phyloP scores from a whole-genome alignment of 495 filamentous ascomycete species.

The Clohesyomyces aquaticus region DNA sequence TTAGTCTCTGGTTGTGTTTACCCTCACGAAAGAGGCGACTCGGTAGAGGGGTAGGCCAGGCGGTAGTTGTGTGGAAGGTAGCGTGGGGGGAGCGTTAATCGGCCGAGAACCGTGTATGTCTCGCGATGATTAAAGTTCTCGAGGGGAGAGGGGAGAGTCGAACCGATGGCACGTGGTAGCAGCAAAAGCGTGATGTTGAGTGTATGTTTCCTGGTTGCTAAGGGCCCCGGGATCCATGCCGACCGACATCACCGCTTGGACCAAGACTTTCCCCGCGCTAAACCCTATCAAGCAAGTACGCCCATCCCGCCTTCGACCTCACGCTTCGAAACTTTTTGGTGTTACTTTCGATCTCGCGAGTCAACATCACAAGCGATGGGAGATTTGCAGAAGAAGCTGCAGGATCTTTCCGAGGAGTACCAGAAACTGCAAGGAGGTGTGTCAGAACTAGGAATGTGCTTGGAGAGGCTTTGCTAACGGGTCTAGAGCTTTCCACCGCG shows the following conservation, averaged over 20 bases:
- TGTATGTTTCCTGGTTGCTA: conserved; percentile 8
- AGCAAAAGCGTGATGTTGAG: neutral
- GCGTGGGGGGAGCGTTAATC: neutral
- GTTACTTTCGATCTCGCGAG: conserved; percentile 3
- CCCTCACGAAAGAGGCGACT: too few relatives aligned
- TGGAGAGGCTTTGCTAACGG: conserved; percentile 20
- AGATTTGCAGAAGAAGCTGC: conserved; percentile 67
- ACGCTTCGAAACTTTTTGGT: conserved; percentile 10
- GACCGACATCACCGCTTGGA: conserved; percentile 5
- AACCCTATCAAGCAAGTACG: conserved; percentile 8
- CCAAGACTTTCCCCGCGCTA: conserved; percentile 15
- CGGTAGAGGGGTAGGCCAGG: too few relatives aligned
- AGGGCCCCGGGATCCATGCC: conserved; percentile 3
- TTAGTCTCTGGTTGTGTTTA: neutral
- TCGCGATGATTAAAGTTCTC: neutral
- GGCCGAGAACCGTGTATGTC: neutral
- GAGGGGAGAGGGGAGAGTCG: neutral
- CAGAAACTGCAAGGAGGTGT: conserved; percentile 81
- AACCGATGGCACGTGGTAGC: too few relatives aligned
- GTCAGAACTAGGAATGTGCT: conserved; percentile 3
- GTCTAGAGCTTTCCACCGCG: conserved; percentile 71
- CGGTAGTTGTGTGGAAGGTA: neutral
- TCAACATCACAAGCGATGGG: conserved; percentile 50
- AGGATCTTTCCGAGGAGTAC: conserved; percentile 83
- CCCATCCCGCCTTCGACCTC: conserved; percentile 29